phyloP scores from a whole-genome alignment of 371 early-diverging fungal species.

The Apophysomyces elegans region DNA sequence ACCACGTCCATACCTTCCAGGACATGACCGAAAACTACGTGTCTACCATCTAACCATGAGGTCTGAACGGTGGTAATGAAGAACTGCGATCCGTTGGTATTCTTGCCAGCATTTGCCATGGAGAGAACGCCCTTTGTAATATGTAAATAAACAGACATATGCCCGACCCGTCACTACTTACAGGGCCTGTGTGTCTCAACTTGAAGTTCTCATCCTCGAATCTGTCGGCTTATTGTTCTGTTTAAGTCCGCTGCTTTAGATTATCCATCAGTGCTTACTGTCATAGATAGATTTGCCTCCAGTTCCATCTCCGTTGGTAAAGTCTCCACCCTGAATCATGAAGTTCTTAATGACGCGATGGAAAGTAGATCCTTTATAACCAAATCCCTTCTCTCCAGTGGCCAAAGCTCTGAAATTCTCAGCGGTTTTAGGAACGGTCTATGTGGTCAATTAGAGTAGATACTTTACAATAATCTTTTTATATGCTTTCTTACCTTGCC shows the following conservation, averaged over 20 bases:
- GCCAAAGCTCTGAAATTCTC: constrained; percentile 92
- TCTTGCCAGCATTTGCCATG: constrained; percentile 94
- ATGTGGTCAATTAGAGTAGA: constrained; percentile 17
- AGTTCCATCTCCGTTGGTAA: constrained; percentile 85
- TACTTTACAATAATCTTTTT: not conserved
- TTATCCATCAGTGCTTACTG: constrained; percentile 12
- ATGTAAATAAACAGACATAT: constrained; percentile 30
- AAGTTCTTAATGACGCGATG: constrained; percentile 92
- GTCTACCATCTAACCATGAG: constrained; percentile 81
- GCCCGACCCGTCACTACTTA: constrained; percentile 27
- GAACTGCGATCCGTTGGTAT: constrained; percentile 99
- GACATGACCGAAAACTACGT: constrained; percentile 93
- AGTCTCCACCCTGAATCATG: constrained; percentile 89
- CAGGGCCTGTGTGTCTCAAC: constrained; percentile 79
- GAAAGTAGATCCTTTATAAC: constrained; percentile 88
- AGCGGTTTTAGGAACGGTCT: constrained; percentile 82
- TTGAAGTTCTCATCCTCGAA: constrained; percentile 98
- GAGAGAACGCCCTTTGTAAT: constrained; percentile 71
- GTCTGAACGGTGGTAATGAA: constrained; percentile 89
- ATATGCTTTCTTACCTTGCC: constrained; percentile 56
- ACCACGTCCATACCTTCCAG: constrained; percentile 83
- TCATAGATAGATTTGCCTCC: constrained; percentile 97
- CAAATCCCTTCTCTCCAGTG: constrained; percentile 78
- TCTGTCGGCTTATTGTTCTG: constrained; percentile 43
- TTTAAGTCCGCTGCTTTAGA: too few species aligned